Conservation (phyloP, 495 filamentous ascomycete species). For the Chaetomium fimeti region DNA sequence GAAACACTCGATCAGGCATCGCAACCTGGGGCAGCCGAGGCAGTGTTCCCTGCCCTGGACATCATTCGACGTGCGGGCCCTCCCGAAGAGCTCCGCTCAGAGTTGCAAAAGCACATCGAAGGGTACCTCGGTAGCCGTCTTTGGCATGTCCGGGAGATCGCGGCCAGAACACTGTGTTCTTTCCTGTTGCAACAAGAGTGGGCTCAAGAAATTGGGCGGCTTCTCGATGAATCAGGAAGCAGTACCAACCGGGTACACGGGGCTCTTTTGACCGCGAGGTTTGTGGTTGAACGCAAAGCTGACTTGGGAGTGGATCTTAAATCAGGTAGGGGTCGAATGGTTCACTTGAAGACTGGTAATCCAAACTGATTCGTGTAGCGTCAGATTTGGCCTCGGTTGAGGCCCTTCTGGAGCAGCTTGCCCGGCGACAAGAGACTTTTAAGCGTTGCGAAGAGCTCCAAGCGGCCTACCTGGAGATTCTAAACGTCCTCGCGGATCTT, state of each 20-base stretch:
- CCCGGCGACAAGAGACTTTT: slow-evolving; percentile 24
- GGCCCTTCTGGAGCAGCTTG: slow-evolving; percentile 21
- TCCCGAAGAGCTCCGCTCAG: slow-evolving; percentile 45
- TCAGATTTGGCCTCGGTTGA: slow-evolving; percentile 15
- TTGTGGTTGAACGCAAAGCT: slow-evolving; percentile 49
- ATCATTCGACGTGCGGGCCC: slow-evolving; percentile 67
- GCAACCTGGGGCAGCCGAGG: slow-evolving; percentile 55
- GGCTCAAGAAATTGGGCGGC: slow-evolving; percentile 44
- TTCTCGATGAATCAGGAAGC: slow-evolving; percentile 42
- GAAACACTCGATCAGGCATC: slow-evolving; percentile 37
- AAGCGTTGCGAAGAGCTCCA: slow-evolving; percentile 37
- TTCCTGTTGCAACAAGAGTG: slow-evolving; percentile 57
- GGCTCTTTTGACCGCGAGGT: slow-evolving; percentile 56
- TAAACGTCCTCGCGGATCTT: slow-evolving; percentile 36
- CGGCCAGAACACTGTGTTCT: slow-evolving; percentile 74
- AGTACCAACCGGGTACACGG: slow-evolving; percentile 58
- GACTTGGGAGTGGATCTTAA: slow-evolving; percentile 40
- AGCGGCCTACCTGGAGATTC: slow-evolving; percentile 44
- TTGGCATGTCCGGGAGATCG: slow-evolving; percentile 90
- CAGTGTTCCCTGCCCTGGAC: slow-evolving; percentile 84
- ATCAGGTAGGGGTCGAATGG: slow-evolving; percentile 27
- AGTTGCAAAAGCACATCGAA: slow-evolving; percentile 51
- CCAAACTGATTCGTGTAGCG: not conserved
- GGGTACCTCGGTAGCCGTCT: slow-evolving; percentile 66
- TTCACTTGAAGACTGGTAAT: not conserved